Conservation (phyloP, 2,329 filamentous ascomycete genomes). For the Dryadomyces quercivorus region DNA sequence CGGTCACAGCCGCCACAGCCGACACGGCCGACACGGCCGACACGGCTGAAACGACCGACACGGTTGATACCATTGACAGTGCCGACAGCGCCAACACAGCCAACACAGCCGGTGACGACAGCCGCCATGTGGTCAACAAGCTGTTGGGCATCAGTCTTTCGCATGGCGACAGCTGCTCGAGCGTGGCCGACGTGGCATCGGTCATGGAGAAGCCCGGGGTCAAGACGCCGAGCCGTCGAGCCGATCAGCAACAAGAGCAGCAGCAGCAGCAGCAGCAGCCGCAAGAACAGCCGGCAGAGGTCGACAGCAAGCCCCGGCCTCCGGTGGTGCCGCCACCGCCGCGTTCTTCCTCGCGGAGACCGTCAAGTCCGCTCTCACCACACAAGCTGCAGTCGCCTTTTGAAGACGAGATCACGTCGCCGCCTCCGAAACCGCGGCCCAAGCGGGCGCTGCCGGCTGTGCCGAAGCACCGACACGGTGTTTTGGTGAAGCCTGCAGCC, state of each 20-base stretch:
- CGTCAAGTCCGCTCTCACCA: not conserved
- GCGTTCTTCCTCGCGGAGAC: not conserved
- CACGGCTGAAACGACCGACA: not conserved
- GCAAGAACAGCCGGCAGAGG: not conserved
- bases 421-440: conserved; percentile 13
- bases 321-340: not conserved
- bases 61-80: too few species aligned
- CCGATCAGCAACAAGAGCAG: not conserved
- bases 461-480: conserved; percentile 43
- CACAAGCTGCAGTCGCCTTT: not conserved
- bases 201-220: conserved; percentile 75
- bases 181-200: conserved; percentile 65
- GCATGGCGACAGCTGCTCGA: conserved; percentile 54
- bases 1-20: conserved; percentile 1
- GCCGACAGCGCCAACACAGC: not conserved
- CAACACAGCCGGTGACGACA: conserved; percentile 14
- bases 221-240: conserved; percentile 58
- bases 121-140: conserved; percentile 35
- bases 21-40: not conserved
- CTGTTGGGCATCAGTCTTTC: conserved; percentile 61
- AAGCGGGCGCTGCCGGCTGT: conserved; percentile 41
- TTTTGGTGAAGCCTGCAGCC: conserved; percentile 21
- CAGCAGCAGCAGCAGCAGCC: not conserved
- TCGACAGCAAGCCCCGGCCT: not conserved
- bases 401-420: conserved; percentile 3